A percentile compares a stretch with the other conserved stretches of the same genome.
Evolutionary conservation across 805 yeast genomes (phyloP).

Genomic region (Saccharomycopsis babjevae): DNA sequence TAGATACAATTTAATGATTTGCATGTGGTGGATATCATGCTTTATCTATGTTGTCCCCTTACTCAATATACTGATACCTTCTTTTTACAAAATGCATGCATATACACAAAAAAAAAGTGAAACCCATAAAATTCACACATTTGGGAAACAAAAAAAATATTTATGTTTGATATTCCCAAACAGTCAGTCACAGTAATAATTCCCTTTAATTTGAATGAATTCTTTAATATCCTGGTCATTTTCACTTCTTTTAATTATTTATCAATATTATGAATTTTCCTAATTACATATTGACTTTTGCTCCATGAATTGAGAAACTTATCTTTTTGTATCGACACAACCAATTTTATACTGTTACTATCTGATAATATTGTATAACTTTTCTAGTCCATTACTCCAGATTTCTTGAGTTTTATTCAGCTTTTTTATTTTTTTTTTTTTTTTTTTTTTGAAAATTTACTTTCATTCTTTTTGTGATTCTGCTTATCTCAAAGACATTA

Average conservation of each 20-base stretch:
- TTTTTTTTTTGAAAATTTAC: not conserved
- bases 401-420: no score
- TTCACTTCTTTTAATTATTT: not conserved
- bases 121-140: not conserved
- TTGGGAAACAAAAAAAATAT: not conserved
- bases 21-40: no score
- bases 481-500: not conserved
- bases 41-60: no score
- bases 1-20: no score
- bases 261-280: not conserved
- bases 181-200: not conserved
- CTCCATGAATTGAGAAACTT: no score
- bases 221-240: not conserved
- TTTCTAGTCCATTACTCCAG: no score
- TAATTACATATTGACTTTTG: no score
- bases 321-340: no score
- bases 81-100: not conserved
- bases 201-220: not conserved
- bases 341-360: no score
- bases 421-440: not conserved
- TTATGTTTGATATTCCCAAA: not conserved
- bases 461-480: not conserved
- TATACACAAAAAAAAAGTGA: not conserved
- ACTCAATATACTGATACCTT: not conserved
- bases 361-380: no score